Percentiles rank a stretch among this genome's conserved stretches.
These are phyloP conservation scores for Cylindrotheca closterium DNA, from an alignment of 108 stramenopile genomes.

Conservation along the genomic window DNA sequence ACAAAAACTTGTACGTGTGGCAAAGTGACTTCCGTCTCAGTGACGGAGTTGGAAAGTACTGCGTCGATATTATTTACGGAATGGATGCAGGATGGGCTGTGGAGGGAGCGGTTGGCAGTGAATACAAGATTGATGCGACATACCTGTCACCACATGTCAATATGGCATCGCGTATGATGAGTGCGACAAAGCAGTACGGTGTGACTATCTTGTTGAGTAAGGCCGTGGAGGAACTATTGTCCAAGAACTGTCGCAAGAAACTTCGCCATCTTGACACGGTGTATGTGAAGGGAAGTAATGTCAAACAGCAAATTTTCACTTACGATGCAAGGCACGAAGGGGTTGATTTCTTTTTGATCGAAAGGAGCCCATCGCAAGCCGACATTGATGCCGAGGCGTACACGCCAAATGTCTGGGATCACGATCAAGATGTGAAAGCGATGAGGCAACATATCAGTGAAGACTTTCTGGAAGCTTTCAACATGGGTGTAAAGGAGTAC, in stretches of 20 bases:
- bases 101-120: slow-evolving; percentile 92
- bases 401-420: slow-evolving; percentile 67
- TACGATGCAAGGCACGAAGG: slow-evolving; percentile 81
- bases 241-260: slow-evolving; percentile 49
- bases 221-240: slow-evolving; percentile 81
- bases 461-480: slow-evolving; percentile 70
- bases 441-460: slow-evolving; percentile 81
- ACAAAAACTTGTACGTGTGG: slow-evolving; percentile 63
- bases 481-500: slow-evolving; percentile 64
- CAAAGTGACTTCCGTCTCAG: slow-evolving; percentile 74
- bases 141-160: slow-evolving; percentile 96
- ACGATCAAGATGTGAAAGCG: slow-evolving; percentile 75
- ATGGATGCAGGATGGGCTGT: slow-evolving; percentile 97
- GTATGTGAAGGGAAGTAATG: slow-evolving; percentile 88
- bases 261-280: slow-evolving; percentile 91
- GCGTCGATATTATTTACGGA: slow-evolving; percentile 86
- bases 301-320: slow-evolving; percentile 85
- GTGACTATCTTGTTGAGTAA: slow-evolving; percentile 78
- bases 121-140: slow-evolving; percentile 94
- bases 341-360: slow-evolving; percentile 80
- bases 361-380: slow-evolving; percentile 60
- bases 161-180: slow-evolving; percentile 94
- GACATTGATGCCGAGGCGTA: slow-evolving; percentile 76
- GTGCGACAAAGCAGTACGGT: slow-evolving; percentile 87
- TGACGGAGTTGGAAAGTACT: slow-evolving; percentile 68